Evolutionary conservation across 2,329 filamentous ascomycete genomes (phyloP), one percentile per base, ranked within the genome.

Genomic region (Moelleriella libera): DNA sequence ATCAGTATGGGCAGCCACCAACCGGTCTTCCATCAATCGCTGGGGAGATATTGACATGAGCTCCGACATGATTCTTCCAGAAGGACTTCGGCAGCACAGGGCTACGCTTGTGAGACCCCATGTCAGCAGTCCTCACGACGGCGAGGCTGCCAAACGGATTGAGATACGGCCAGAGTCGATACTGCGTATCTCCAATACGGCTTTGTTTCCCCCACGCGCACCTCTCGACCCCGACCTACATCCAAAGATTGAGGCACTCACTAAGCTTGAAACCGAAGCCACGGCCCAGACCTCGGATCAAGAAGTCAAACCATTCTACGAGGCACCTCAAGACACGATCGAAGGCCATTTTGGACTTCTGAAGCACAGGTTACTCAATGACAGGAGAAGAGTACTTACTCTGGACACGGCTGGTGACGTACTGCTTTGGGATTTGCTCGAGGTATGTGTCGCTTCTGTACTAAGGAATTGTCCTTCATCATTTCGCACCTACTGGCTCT

Each of bases 401-500:
- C 70, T 95, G 46, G 92, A 98, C 63, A 96, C 92, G 2, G 89
- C 90, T 1, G 92, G 92, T 12, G 92, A 98, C 59, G 89, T 97
- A 3, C 70, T 96, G 44, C 68, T 98, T 53, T 98, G 92, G 92
- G 92, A 98, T 71, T 70, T 98, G 40, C 74, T 98, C 43, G 80
- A 83, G 70, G 86, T 89, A 68, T 53, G 70, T 57, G 7, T n/a
- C 21, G 21, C 21, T 21, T 21, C 21, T 21, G 21, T 21, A 21
- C 21, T 3, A 21, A 21, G 21, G 21, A 21, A 21, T 21, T 9
- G 4, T 10, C 40, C 14, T 21, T 41, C 40, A 5, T 9, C 34
- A 9, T 37, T 37, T 12, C 34, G 21, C 21, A 21, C 21, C 21
- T 21, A 21, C 21, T 21, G 21, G 3, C 21, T 21, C 21, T 21